A percentile compares a stretch with the other conserved stretches of the same genome.
Evolutionary conservation across 2,329 filamentous ascomycete genomes (phyloP).

Genomic region (Elsinoe arachidis): DNA sequence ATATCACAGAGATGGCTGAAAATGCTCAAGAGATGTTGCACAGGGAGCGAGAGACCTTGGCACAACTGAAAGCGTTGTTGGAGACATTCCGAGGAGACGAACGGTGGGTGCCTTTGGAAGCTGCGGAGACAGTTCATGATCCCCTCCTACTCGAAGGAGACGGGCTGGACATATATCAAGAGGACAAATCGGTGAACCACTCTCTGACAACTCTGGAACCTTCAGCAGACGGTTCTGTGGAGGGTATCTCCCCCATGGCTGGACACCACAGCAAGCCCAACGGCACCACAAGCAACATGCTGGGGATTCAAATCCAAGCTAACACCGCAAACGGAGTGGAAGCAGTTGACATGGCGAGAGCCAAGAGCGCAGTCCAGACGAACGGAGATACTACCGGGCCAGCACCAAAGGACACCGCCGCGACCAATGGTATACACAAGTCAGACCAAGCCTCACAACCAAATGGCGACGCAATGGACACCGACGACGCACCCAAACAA

Average conservation of each 20-base stretch:
- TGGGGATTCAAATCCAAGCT: slow-evolving; percentile 1
- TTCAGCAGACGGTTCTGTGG: not conserved
- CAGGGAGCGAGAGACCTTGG: slow-evolving; percentile 63
- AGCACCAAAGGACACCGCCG: not conserved
- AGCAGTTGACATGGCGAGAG: slow-evolving; percentile 17
- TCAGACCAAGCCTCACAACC: not conserved
- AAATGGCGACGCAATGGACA: not conserved
- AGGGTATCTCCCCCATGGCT: not conserved
- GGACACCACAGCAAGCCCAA: not conserved
- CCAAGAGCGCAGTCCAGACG: not conserved
- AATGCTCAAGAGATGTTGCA: slow-evolving; percentile 64
- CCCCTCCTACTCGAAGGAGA: slow-evolving; percentile 26
- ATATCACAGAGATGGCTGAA: slow-evolving; percentile 59
- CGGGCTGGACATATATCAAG: not conserved
- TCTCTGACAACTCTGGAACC: not conserved
- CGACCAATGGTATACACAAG: not conserved
- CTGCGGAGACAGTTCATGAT: slow-evolving; percentile 44
- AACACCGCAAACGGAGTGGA: slow-evolving; percentile 23
- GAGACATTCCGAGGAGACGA: slow-evolving; percentile 68
- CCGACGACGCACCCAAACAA: not conserved
- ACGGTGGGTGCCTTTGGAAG: slow-evolving; percentile 51
- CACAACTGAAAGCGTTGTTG: slow-evolving; percentile 65
- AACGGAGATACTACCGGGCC: slow-evolving; percentile 12
- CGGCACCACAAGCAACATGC: not conserved
- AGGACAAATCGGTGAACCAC: slow-evolving; percentile 9